Base-by-base conservation (phyloP, 148 eudicot genomes). In the Rhododendron ovatum region DNA sequence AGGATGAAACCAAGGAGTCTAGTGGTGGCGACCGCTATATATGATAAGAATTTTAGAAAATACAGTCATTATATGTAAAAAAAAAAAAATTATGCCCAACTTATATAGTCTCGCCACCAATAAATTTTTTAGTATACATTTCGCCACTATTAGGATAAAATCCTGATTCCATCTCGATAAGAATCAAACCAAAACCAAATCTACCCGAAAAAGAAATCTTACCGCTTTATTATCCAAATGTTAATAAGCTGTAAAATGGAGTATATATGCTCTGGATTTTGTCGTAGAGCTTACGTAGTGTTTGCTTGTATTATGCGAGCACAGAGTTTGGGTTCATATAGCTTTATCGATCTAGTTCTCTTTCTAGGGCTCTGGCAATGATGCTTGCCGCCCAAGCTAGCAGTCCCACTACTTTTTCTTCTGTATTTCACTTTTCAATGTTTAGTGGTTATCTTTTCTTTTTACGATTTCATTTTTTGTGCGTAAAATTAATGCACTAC, bases 361-460 rank as follows among this genome's bases (percentile, higher is more conserved):
- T 43, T 65, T 63, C 65, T 65, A 26, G 55, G 55, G 55, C 28
- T 45, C 26, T 83, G 77, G 77, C 59, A 69, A 83, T 83, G 85
- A 83, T 83, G 85, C 78, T 65, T 65, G 43, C 85, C 78, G 28
- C 85, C 61, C 61, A 18, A 55, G 61, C 61, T 55, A 55, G 61
- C 61, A 55, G 55, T 51, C 7, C 13, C 10, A 4, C 57, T 1
- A 53, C 57, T 15, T 53, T 53, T 53, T 53, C 18, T 53, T 53
- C 57, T 53, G 17, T 14, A 53, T 53, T 53, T 53, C 57, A 53
- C 61, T 55, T 53, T 13, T 53, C 18, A 13, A 13, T 41, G 15
- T 13, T 55, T 55, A 55, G 61, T 55, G 61, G 22, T 55, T 3
- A 3, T 55, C 22, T 55, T 18, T 17, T 55, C 17, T 17, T 55